phyloP scores from a whole-genome alignment of 352 stramenopile species.

The Phytophthora megakarya region DNA sequence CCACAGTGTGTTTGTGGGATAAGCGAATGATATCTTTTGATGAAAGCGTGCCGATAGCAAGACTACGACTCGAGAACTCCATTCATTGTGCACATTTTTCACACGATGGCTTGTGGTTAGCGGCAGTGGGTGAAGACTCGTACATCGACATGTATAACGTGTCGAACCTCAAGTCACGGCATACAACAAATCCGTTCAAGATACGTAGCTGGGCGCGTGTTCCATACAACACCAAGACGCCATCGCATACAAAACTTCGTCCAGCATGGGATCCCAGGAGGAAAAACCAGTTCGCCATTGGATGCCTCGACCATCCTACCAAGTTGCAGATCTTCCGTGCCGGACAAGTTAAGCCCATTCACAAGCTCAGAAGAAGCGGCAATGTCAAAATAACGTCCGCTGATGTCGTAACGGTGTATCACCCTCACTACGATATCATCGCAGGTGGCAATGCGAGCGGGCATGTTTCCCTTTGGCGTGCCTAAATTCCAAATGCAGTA shows the following conservation, averaged over 20 bases:
- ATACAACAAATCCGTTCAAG: constrained; percentile 37
- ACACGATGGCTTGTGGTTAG: constrained; percentile 55
- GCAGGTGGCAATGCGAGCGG: constrained; percentile 66
- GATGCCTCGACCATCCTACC: constrained; percentile 60
- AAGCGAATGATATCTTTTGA: constrained; percentile 45
- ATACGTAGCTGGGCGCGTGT: constrained; percentile 32
- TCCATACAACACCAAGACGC: constrained; percentile 68
- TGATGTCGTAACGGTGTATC: constrained; percentile 80
- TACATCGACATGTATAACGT: constrained; percentile 80
- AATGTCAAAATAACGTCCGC: constrained; percentile 20
- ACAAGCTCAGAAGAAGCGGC: constrained; percentile 56
- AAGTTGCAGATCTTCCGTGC: constrained; percentile 72
- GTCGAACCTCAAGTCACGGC: constrained; percentile 16
- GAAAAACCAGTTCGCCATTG: constrained; percentile 61
- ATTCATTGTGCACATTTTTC: constrained; percentile 83
- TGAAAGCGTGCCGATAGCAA: constrained; percentile 43
- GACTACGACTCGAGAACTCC: constrained; percentile 50
- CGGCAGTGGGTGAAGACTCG: constrained; percentile 86
- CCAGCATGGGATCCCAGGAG: constrained; percentile 73
- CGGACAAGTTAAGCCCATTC: constrained; percentile 48
- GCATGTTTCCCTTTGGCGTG: constrained; percentile 50
- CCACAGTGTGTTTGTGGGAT: constrained; percentile 78
- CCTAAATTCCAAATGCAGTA: too few species aligned
- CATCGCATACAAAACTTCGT: constrained; percentile 70
- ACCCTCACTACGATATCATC: constrained; percentile 68